Evolutionary conservation across 148 eudicot genomes (phyloP), one percentile per base, ranked within the genome.

Genomic region (Polygonum maritimum): DNA sequence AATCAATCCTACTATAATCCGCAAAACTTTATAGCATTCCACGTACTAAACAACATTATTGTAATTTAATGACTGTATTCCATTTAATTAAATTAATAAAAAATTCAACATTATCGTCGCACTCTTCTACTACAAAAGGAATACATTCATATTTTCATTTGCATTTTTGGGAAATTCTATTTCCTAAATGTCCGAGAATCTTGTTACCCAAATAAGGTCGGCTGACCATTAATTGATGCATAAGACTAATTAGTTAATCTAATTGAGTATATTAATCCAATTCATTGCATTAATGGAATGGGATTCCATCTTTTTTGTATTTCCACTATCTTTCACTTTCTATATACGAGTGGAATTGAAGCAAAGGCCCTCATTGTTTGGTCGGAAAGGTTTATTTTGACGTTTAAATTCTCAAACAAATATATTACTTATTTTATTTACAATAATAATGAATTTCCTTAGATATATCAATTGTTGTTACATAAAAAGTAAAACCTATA

Each of bases 351-450:
- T 67, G 71, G 71, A 67, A 67, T 5, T 67, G 71, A 67, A 67
- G 71, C 71, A 67, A 67, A 67, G 71, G 71, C 71, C 45, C 71
- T n/a, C 16, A 36, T 67, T 67, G 45, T 67, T 67, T 67, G 71
- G 71, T 38, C 71, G 71, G 71, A 67, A 67, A 67, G 71, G 18
- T 67, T 67, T 38, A 16, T 35, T 35, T 67, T 36, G 71, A 67
- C 71, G 44, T 67, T 67, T 35, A 67, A 62, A 62, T 54, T 54
- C 60, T 60, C 3, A 60, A 13, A 22, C 16, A 62, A 3, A 55
- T 21, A n/a, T 13, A 12, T 58, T 26, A 8, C 63, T 7, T 57
- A 21, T 57, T 19, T 57, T 19, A 2, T 57, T 57, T 22, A 19
- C 10, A 19, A 19, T 5, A 57, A 19, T 19, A 57, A 19, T 21